Base-by-base conservation (phyloP, 805 yeast genomes). In the Yarrowia divulgata region DNA sequence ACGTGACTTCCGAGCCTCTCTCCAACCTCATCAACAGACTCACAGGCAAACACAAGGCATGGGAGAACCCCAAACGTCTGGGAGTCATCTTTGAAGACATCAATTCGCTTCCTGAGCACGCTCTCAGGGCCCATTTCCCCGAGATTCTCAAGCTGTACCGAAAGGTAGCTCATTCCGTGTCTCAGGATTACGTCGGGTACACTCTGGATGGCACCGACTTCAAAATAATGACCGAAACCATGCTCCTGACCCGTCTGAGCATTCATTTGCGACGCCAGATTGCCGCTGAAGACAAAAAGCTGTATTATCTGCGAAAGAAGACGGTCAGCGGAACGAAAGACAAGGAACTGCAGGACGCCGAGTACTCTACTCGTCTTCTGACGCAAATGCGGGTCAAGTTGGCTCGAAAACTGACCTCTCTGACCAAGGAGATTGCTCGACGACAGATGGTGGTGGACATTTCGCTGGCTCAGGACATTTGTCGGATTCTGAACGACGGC, bases 131-230 rank as follows among this genome's bases (percentile, higher is more conserved):
- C 8, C 66, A 60, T n/a, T 18, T 60, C 7, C 42, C 66, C 14
- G 42, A 32, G 4, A 60, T 60, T 23, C 40, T 43, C 66, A 43
- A 60, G 13, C 29, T 60, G 50, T 60, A 60, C 42, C 8, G 66
- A n/a, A 60, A 60, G 19, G 66, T 60, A 9, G 52, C 52, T 8
- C 66, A 60, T 34, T 43, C 66, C 23, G 50, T 60, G 34, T 60
- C 66, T 2, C 52, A 45, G 34, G 66, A 60, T n/a, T 60, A 60
- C 34, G 52, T 45, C 13, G 66, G 66, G n/a, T 60, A 60, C 52
- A 60, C 66, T 32, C 34, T 60, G 34, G 66, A 45, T 18, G 66
- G 66, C n/a, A 19, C 57, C 1, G 68, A 48, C 35, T 37, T 8
- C 57, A 63, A 48, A 35, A 23, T 63, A 8, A 18, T 40, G 45